Base-by-base conservation (phyloP, 208 protist genomes). In the Jaenimonas drosophilae region DNA sequence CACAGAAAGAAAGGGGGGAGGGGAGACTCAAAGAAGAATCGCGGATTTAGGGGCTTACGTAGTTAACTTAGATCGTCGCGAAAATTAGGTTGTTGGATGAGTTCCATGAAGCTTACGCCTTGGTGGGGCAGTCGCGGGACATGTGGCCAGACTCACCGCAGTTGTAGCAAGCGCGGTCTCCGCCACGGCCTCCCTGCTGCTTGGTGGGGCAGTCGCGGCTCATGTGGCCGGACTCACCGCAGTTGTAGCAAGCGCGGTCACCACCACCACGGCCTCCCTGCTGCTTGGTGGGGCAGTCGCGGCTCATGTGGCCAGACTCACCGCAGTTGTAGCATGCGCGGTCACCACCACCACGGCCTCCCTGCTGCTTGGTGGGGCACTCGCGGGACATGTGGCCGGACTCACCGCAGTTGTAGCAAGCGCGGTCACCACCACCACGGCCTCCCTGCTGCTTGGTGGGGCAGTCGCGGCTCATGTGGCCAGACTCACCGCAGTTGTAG, bases 311-410 rank as follows among this genome's bases (percentile, higher is more conserved):
- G 44, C 76, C 85, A 2, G 61, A 55, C 48, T 85, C 59, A 20
- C 85, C 85, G 57, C 85, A 94, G 66, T 84, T 90, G 70, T 74
- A 87, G 77, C 85, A 94, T 21, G 65, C 63, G 46, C 61, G 58
- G 37, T 85, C 81, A 20, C 79, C 64, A 54, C 29, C 50, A 3
- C 27, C 5, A 28, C 60, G 23, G 46, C 42, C 11, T 29, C 14
- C 21, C 45, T 46, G 41, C 39, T 56, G 56, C 32, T 51, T 39
- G 56, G 9, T 77, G 31, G 82, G 78, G 67, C 82, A 91, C 54
- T 91, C 79, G 34, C 79, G 76, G 41, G 43, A 49, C 46, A 91
- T 62, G 69, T 91, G 82, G 39, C 76, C 82, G 17, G 58, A 37
- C 59, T 88, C 44, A 14, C 76, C 74, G 61, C 81, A 90, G 47